Base-by-base conservation (phyloP, 805 yeast genomes). In the Barnettozyma sp. region DNA sequence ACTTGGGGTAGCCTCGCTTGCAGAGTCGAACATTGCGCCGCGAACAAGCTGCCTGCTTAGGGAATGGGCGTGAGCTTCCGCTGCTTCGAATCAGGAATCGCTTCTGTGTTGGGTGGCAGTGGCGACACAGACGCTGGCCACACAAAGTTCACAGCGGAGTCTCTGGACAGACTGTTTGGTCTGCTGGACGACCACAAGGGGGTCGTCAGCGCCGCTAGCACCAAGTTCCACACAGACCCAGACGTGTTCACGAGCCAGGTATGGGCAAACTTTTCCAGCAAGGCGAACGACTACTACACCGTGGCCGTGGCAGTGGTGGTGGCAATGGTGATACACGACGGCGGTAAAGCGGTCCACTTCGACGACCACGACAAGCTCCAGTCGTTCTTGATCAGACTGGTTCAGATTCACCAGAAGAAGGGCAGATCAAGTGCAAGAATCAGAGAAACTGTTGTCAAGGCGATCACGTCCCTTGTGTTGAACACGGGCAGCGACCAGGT, bases 341-440 rank as follows among this genome's bases (percentile, higher is more conserved):
- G 36, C 2, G 37, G 23, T 2, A 13, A 14, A 7, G 11, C 26
- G 12, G 22, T 44, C 6, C 13, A 13, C 6, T 33, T 34, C 15
- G 30, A 34, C 6, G 38, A 31, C 7, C 7, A 17, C 6, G 46
- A 35, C 1, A 26, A 31, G 12, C 16, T 47, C 1, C 42, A 35
- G 17, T 18, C 13, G 7, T 30, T 44, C 4, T 9, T 47, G 4
- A 23, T 42, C 8, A 33, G 55, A 18, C 14, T 45, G 15, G 26
- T 43, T 7, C 55, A 49, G 34, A 30, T 45, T 18, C 35, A 35
- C 17, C 39, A 44, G 18, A 39, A 42, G 20, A 33, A 33, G n/a
- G n/a, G n/a, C 6, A 33, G 36, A 16, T 27, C 45, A 1, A 6
- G 33, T 6, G 6, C 15, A 2, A 7, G 14, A 2, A 30, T 25